Evolutionary conservation across 768 basidiomycete genomes (phyloP), one percentile per base, ranked within the genome.

Genomic region (Leccinum obscurum): DNA sequence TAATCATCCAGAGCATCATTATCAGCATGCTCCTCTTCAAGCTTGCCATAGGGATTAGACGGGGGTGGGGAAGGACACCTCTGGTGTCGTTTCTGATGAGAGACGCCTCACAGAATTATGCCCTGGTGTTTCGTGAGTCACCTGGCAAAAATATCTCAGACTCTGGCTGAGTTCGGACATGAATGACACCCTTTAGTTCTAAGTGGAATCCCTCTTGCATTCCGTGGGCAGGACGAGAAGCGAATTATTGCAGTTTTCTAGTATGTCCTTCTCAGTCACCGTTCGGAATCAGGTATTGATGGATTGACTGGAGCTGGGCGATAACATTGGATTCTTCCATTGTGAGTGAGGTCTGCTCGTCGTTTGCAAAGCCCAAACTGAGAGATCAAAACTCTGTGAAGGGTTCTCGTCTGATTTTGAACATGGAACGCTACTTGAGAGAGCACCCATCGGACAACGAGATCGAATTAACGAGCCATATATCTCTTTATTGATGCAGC

Each of bases 21-120:
- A 77, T 82, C 32, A 64, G 59, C n/a, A 68, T 81, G 44, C 77
- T 78, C 1, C 13, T 71, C 2, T 70, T 68, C 46, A 80, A 80
- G 60, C 78, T 77, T 61, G 53, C 74, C 1, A 28, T 63, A 20
- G 72, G 75, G 3, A 57, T 73, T 8, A 76, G 75, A 46, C 66
- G 66, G 1, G 78, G 78, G 10, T 78, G 77, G 78, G 78, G 77
- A 28, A 74, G 78, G 52, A 73, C 76, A 1, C 80, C 78, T 0
- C 65, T 82, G 7, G 62, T 80, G 13, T 60, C 72, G 6, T 62
- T 82, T 50, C 69, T 83, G 14, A 70, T 79, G 65, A 75, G 77
- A n/a, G 82, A 83, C 65, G 77, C 81, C 7, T 75, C 77, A 3
- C 77, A 77, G 72, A 77, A 78, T 1, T 81, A 79, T 65, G 49